Conservation (phyloP, 2,329 filamentous ascomycete species). For the Talaromyces sp. region DNA sequence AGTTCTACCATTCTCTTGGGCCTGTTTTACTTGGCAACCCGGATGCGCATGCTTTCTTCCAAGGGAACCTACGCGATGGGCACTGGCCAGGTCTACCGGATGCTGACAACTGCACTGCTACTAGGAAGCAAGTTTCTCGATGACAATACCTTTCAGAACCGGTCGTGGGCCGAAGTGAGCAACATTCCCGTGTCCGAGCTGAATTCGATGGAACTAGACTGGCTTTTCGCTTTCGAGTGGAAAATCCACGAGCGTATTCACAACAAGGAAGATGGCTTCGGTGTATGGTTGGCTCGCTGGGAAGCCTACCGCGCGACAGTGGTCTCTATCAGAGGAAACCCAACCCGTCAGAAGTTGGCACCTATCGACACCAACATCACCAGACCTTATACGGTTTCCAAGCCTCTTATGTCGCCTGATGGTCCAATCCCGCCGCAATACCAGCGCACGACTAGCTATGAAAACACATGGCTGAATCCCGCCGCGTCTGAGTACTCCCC, state of each 20-base stretch:
- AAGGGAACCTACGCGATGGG: constrained; percentile 50
- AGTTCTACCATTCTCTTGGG: constrained; percentile 87
- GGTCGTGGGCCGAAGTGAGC: constrained; percentile 93
- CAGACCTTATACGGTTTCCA: constrained; percentile 46
- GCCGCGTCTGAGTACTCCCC: constrained; percentile 47
- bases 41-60: constrained; percentile 68
- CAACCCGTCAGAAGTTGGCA: constrained; percentile 47
- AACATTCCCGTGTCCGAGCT: constrained; percentile 79
- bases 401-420: constrained; percentile 45
- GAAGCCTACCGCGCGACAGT: constrained; percentile 55
- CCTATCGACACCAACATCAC: constrained; percentile 62
- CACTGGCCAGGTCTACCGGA: constrained; percentile 73
- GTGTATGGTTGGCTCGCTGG: constrained; percentile 62
- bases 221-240: constrained; percentile 79
- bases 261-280: constrained; percentile 63
- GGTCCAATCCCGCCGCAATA: constrained; percentile 46
- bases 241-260: constrained; percentile 80
- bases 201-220: constrained; percentile 80
- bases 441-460: constrained; percentile 41
- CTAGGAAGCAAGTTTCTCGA: constrained; percentile 94
- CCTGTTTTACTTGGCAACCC: constrained; percentile 80
- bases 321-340: constrained; percentile 38
- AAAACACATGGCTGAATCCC: constrained; percentile 48
- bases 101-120: constrained; percentile 77
- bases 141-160: constrained; percentile 96